A percentile compares a stretch with the other conserved stretches of the same genome.
Conservation (phyloP, 2,329 filamentous ascomycete species). For the Aspergillus sp. region DNA sequence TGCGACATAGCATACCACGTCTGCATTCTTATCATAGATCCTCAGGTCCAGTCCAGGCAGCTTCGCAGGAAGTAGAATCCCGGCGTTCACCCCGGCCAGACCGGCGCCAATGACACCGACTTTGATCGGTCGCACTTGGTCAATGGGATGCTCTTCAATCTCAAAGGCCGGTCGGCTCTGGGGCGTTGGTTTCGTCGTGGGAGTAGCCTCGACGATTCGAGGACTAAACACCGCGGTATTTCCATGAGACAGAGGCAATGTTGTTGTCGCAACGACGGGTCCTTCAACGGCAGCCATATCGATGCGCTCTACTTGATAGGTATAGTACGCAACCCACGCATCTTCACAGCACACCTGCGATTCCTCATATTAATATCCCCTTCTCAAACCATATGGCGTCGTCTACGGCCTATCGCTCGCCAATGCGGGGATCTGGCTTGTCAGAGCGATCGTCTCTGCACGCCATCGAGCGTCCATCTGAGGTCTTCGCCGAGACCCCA, state of each 20-base stretch:
- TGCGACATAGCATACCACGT: conserved; percentile 56
- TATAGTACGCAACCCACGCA: no score
- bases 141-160: conserved; percentile 48
- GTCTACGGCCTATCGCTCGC: neutral
- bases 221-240: neutral
- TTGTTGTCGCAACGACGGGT: conserved; percentile 2
- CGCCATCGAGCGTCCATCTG: neutral
- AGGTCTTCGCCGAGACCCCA: neutral
- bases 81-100: conserved; percentile 62
- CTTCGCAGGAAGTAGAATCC: conserved; percentile 65
- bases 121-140: conserved; percentile 49
- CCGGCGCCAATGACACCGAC: conserved; percentile 67
- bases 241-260: conserved; percentile 2
- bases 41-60: conserved; percentile 65
- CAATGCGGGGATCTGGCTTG: neutral
- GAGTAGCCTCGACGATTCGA: neutral
- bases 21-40: conserved; percentile 67
- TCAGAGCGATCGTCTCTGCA: conserved; percentile 4
- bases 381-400: neutral
- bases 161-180: conserved; percentile 26
- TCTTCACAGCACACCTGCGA: neutral
- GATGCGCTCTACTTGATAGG: neutral
- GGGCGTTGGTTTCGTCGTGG: neutral
- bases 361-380: neutral
- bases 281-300: conserved; percentile 12